phyloP scores from a whole-genome alignment of 805 yeast species.

The Osmozyma mogii region DNA sequence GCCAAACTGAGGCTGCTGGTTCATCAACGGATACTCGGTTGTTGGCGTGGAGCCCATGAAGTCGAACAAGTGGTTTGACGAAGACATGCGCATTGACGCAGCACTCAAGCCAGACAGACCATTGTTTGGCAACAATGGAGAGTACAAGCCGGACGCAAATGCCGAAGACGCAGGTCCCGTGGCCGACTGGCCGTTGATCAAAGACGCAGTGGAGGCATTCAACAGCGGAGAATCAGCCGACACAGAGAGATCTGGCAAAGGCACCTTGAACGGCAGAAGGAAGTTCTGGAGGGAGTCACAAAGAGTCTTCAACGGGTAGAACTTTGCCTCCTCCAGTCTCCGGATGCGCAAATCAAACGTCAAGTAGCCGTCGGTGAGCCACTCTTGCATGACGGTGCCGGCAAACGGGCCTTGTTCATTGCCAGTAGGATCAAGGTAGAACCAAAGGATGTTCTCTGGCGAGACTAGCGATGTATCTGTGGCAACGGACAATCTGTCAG shows the following conservation, averaged over 20 bases:
- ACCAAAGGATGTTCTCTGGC: constrained; percentile 52
- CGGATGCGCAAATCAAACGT: constrained; percentile 46
- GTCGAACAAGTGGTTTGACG: constrained; percentile 10
- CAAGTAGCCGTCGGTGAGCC: constrained; percentile 61
- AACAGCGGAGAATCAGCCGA: too few relatives aligned
- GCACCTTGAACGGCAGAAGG: constrained; percentile 53
- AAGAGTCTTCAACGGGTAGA: constrained; percentile 45
- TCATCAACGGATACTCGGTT: constrained; percentile 11
- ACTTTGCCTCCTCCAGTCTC: constrained; percentile 47
- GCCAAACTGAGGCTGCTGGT: constrained; percentile 9
- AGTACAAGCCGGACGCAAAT: constrained; percentile 16
- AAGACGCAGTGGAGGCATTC: background rate
- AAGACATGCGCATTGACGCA: constrained; percentile 17
- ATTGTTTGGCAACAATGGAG: constrained; percentile 21
- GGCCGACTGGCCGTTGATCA: too few relatives aligned
- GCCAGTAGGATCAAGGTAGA: constrained; percentile 63
- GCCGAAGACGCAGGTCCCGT: too few relatives aligned
- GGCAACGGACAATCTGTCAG: background rate
- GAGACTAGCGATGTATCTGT: constrained; percentile 7
- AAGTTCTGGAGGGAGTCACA: constrained; percentile 41
- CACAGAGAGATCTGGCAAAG: constrained; percentile 33
- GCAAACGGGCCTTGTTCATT: constrained; percentile 76
- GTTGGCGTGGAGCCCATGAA: constrained; percentile 11
- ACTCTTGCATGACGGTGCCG: constrained; percentile 67
- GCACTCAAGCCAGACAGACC: constrained; percentile 21